Evolutionary conservation across 2,329 filamentous ascomycete species (phyloP).

Genomic region (Blastomyces parvus): DNA sequence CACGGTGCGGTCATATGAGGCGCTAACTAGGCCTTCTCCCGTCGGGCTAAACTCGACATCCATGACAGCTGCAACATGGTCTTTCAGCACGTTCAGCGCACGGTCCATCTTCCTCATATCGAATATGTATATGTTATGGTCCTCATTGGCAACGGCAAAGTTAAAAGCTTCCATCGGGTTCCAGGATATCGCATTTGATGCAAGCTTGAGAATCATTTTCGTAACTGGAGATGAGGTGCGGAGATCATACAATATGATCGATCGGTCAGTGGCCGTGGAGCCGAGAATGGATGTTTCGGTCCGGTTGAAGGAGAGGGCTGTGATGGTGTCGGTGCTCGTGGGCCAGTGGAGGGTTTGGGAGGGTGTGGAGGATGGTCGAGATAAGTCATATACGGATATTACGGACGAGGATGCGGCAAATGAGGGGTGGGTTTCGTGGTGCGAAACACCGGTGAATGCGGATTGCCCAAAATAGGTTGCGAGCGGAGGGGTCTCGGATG

Average conservation of each 20-base stretch:
- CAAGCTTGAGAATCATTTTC: slow-evolving; percentile 70
- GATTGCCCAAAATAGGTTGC: slow-evolving; percentile 76
- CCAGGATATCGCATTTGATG: slow-evolving; percentile 77
- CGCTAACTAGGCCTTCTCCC: slow-evolving; percentile 84
- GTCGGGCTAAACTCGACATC: slow-evolving; percentile 93
- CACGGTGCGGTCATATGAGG: slow-evolving; percentile 79
- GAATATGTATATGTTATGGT: slow-evolving; percentile 87
- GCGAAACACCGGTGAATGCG: slow-evolving; percentile 73
- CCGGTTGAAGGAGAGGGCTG: slow-evolving; percentile 79
- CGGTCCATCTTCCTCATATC: slow-evolving; percentile 87
- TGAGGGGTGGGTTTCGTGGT: slow-evolving; percentile 66
- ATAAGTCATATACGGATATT: slow-evolving; percentile 83
- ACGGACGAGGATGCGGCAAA: slow-evolving; percentile 69
- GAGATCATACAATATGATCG: slow-evolving; percentile 83
- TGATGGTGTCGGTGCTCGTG: slow-evolving; percentile 82
- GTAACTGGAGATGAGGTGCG: slow-evolving; percentile 74
- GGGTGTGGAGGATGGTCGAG: slow-evolving; percentile 64
- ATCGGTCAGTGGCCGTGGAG: slow-evolving; percentile 74
- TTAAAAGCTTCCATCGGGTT: slow-evolving; percentile 98
- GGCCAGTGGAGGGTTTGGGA: slow-evolving; percentile 81
- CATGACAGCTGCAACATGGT: slow-evolving; percentile 88
- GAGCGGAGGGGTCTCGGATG: slow-evolving; percentile 58
- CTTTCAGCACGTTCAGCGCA: slow-evolving; percentile 80
- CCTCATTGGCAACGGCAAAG: slow-evolving; percentile 84
- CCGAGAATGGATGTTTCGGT: slow-evolving; percentile 86